Base-by-base conservation (phyloP, 345 rosid species). In the Raphanus sativus region DNA sequence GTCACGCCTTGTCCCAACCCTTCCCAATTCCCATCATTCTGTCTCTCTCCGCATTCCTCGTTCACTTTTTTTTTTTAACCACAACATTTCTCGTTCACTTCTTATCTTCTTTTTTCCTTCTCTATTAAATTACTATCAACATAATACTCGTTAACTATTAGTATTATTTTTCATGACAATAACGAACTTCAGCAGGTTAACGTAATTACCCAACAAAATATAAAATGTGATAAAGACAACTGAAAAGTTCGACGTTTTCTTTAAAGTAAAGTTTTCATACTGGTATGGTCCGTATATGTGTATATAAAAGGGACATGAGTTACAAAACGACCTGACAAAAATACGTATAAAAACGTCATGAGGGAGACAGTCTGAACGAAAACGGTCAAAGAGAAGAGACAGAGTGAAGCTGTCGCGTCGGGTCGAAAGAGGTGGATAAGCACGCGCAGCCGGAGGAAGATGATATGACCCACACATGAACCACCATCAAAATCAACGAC, bases 1-100 rank as follows among this genome's bases (percentile, higher is more conserved):
- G 7, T 58, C 73, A 75, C 83, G 76, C 80, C 72, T 70, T 70
- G 78, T 79, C 82, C 48, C 83, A 6, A 58, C 38, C 50, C 24
- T 75, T 66, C 61, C 77, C 76, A 75, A 15, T 75, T 66, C 61
- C 77, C 76, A 75, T 75, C 83, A 70, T 75, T 75, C 75, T 80
- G 80, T 80, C 80, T 75, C 69, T 70, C 56, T 65, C 83, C 77
- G 65, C 80, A 59, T 70, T 60, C 71, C 58, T 80, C 83, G 67
- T 75, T 69, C 70, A 13, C 45, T 68, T 15, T 12, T 68, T 45
- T 10, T 55, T 69, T 28, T 28, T 28, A 28, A 28, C 30, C 30
- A 28, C 30, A 28, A 2, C 80, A 59, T 70, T 60, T 75, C 58
- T 80, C 83, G 67, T 75, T 62, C 69, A 16, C 60, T 67, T n/a